Evolutionary conservation across 805 yeast genomes (phyloP).

Genomic region (Cyberlindnera mycetangii): DNA sequence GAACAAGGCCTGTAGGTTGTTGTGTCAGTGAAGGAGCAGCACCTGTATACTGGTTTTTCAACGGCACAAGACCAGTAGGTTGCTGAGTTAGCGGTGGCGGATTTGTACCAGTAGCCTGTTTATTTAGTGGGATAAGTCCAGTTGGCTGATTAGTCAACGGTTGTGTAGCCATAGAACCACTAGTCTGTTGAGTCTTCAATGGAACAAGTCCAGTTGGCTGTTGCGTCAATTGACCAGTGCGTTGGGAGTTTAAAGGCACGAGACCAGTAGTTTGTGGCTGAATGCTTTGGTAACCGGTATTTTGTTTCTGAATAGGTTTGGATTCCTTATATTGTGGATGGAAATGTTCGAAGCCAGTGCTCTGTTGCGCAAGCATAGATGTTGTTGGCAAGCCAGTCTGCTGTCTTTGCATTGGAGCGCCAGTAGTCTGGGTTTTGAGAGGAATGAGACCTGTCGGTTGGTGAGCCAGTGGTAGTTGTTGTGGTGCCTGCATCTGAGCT

Average conservation of each 20-base stretch:
- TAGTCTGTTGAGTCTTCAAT: conserved; percentile 23
- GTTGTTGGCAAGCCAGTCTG: conserved; percentile 56
- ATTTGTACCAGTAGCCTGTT: conserved; percentile 36
- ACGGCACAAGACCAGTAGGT: conserved; percentile 36
- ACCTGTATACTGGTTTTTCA: conserved; percentile 59
- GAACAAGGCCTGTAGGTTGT: conserved; percentile 34
- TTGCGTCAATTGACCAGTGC: conserved; percentile 27
- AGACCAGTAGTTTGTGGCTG: conserved; percentile 63
- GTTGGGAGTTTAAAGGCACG: conserved; percentile 39
- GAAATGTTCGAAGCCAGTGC: conserved; percentile 23
- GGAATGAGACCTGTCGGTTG: conserved; percentile 14
- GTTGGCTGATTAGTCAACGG: conserved; percentile 22
- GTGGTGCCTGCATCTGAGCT: background rate
- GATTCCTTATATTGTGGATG: conserved; percentile 54
- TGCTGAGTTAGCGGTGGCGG: conserved; percentile 38
- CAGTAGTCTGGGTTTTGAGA: conserved; percentile 12
- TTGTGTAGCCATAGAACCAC: conserved; percentile 27
- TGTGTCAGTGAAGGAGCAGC: conserved; percentile 44
- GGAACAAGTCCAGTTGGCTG: conserved; percentile 36
- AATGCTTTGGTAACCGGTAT: conserved; percentile 13
- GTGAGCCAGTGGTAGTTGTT: conserved; percentile 15
- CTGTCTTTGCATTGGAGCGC: conserved; percentile 44
- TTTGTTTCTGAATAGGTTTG: conserved; percentile 40
- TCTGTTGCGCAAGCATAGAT: conserved; percentile 35
- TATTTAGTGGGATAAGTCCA: conserved; percentile 12